Percentiles rank a stretch among this genome's conserved stretches.
Conservation (phyloP, 2,329 filamentous ascomycete genomes). For the Fusarium subtropicale region DNA sequence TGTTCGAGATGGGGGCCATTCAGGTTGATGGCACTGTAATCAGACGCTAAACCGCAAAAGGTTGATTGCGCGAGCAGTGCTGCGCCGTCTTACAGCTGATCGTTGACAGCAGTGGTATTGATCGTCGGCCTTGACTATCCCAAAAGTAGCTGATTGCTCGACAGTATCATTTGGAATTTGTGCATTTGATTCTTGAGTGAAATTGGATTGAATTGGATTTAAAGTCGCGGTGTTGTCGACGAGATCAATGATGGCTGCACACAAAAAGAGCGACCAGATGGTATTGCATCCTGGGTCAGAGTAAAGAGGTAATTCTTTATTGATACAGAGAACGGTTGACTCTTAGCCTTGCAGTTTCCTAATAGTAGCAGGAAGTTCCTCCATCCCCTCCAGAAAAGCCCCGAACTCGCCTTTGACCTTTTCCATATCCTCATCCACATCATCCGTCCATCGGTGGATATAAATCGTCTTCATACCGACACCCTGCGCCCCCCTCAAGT, state of each 20-base stretch:
- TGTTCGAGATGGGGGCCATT: constrained; percentile 19
- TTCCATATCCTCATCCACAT: constrained; percentile 55
- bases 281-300: background rate
- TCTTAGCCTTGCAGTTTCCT: background rate
- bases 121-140: background rate
- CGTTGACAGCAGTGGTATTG: background rate
- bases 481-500: constrained; percentile 60
- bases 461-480: constrained; percentile 65
- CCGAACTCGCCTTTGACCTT: constrained; percentile 31
- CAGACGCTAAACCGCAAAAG: background rate
- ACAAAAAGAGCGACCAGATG: background rate
- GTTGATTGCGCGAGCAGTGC: constrained; percentile 23
- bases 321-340: too few relatives aligned
- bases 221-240: fast-evolving
- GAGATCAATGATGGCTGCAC: background rate
- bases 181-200: fast-evolving
- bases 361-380: constrained; percentile 23
- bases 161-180: fast-evolving
- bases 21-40: background rate
- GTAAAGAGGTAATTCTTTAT: too few relatives aligned
- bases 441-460: constrained; percentile 65
- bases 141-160: background rate
- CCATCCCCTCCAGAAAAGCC: constrained; percentile 35
- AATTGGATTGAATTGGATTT: background rate
- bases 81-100: constrained; percentile 1